Base-by-base conservation (phyloP, 179 eudicot species). In the Carnegiea gigantea region DNA sequence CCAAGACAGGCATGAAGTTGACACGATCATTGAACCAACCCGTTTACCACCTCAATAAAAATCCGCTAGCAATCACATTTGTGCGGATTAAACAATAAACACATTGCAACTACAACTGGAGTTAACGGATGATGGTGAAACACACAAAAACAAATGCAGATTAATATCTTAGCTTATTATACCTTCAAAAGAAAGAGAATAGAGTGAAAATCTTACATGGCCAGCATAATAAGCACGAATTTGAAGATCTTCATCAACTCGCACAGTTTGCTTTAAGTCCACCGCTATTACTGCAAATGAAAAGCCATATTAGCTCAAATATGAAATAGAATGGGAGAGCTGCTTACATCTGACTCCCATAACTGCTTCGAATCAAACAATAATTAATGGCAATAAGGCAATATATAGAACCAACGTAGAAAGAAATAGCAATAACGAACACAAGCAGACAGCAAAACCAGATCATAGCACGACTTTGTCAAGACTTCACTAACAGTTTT, bases 141-240 rank as follows among this genome's bases (percentile, higher is more conserved):
- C 57, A 9, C 57, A 51, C 18, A 51, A 51, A 51, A 12, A 51
- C 57, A 51, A 51, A 51, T 17, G 57, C 9, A 11, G 57, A 51
- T 51, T 51, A 71, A 38, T n/a, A 10, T 18, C 5, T 71, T 40
- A 71, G 49, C 49, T 36, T 18, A 36, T 40, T 71, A 38, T 44
- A 71, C 44, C 46, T 71, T 14, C 44, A 71, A 71, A 40, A 71
- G n/a, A 36, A 68, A 33, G 23, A 36, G 48, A 33, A 20, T 33
- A 76, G 21, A 67, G 44, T 40, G 60, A 78, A 78, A 79, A 64
- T 38, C 92, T 86, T 87, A 95, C 98, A 89, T 95, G 98, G 77
- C 98, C 98, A 33, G 98, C 98, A 80, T 95, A 95, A 86, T 95
- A 95, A 43, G 98, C 98, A 82, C 98, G 94, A 82, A 95, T 92